phyloP scores from a whole-genome alignment of 495 filamentous ascomycete species.

The Neurospora hispaniola region DNA sequence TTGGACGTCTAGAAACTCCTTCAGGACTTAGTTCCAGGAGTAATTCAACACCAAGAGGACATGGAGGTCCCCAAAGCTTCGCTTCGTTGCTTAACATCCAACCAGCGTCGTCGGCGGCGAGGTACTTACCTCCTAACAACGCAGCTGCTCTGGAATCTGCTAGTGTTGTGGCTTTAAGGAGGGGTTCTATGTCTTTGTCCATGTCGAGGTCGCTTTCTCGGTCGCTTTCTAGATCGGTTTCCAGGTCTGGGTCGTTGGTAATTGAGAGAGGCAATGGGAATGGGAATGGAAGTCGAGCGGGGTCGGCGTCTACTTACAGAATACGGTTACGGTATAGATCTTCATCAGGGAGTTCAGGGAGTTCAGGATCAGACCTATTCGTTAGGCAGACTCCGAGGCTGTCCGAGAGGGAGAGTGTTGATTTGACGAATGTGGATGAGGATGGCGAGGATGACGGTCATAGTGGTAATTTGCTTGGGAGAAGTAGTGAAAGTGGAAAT shows the following conservation, averaged over 20 bases:
- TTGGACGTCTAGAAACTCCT: not conserved
- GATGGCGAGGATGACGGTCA: not conserved
- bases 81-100: not conserved
- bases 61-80: not conserved
- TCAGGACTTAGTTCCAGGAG: not conserved
- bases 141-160: not conserved
- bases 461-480: not conserved
- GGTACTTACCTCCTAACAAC: not conserved
- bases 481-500: not conserved
- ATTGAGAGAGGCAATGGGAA: not conserved
- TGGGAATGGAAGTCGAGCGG: not conserved
- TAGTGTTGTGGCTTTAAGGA: not conserved
- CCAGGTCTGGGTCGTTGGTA: not conserved
- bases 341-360: not conserved
- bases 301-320: not conserved
- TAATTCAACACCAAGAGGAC: not conserved
- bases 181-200: not conserved
- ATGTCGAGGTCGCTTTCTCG: not conserved
- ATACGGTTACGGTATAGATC: not conserved
- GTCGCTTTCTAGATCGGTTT: not conserved
- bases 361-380: not conserved
- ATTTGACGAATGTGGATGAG: not conserved
- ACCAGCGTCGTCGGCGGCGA: not conserved
- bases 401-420: not conserved
- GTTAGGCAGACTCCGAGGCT: not conserved